phyloP scores from a whole-genome alignment of 208 protist genomes.

The Herpetomonas samuelpessoai region DNA sequence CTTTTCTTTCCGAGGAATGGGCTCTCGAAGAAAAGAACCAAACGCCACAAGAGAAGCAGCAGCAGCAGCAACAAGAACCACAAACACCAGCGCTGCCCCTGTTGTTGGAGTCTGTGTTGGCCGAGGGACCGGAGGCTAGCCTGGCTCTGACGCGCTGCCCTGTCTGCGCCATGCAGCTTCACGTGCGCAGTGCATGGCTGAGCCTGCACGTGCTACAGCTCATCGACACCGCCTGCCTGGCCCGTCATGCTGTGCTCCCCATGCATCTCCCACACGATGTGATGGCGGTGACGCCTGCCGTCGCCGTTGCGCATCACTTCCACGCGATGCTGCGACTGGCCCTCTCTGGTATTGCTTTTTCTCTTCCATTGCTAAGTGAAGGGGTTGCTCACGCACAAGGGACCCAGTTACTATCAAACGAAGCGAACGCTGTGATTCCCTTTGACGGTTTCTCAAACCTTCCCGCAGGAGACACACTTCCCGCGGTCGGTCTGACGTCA shows the following conservation, averaged over 20 bases:
- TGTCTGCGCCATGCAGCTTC: slow-evolving; percentile 47
- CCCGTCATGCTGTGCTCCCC: slow-evolving; percentile 17
- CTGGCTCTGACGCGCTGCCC: slow-evolving; percentile 17
- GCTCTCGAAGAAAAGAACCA: too few relatives aligned
- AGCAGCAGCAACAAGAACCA: too few relatives aligned
- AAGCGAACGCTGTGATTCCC: too few relatives aligned
- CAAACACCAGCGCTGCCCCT: too few relatives aligned
- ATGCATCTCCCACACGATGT: slow-evolving; percentile 17
- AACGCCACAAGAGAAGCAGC: too few relatives aligned
- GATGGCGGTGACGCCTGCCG: slow-evolving; percentile 13
- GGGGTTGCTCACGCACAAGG: too few relatives aligned
- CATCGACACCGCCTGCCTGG: slow-evolving; percentile 13
- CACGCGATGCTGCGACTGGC: slow-evolving; percentile 26
- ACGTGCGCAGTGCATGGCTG: slow-evolving; percentile 34
- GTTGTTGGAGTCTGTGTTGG: background rate
- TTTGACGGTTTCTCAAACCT: too few relatives aligned
- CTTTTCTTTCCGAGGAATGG: too few relatives aligned
- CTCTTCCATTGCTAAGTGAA: too few relatives aligned
- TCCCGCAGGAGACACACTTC: too few relatives aligned
- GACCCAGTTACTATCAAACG: too few relatives aligned
- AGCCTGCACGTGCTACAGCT: slow-evolving; percentile 40
- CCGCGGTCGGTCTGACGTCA: too few relatives aligned
- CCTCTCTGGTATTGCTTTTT: background rate
- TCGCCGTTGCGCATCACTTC: slow-evolving; percentile 21
- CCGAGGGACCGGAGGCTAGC: background rate